A percentile compares a stretch with the other conserved stretches of the same genome.
Evolutionary conservation across 75 land plant species (phyloP).

Genomic region (Larix kaempferi): DNA sequence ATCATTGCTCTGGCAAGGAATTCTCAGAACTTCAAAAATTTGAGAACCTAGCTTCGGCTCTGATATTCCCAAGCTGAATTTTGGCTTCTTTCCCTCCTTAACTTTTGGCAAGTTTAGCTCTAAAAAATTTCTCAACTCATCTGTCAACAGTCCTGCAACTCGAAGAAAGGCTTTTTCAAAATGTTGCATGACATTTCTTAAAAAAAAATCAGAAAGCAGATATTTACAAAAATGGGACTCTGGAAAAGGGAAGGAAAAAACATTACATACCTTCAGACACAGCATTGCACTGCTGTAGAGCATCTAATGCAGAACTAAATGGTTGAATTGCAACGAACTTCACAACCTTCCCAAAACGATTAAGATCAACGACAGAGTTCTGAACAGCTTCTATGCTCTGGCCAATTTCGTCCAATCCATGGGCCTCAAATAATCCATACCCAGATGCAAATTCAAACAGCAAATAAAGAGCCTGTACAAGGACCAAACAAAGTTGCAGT

Average conservation of each 20-base stretch:
- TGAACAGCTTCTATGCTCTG: constrained; percentile 90
- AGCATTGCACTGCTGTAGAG: constrained; percentile 88
- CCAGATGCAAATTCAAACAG: constrained; percentile 94
- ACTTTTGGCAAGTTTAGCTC: constrained; percentile 90
- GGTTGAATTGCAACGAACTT: constrained; percentile 79
- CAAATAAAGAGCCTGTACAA: constrained; percentile 56
- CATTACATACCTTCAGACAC: constrained; percentile 74
- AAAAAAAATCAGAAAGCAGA: background rate
- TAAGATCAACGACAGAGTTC: constrained; percentile 74
- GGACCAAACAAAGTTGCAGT: too few species aligned
- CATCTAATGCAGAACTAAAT: constrained; percentile 83
- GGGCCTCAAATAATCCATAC: constrained; percentile 72
- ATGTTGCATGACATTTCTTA: background rate
- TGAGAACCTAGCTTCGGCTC: constrained; percentile 93
- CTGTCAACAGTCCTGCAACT: constrained; percentile 67
- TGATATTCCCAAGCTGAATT: constrained; percentile 66
- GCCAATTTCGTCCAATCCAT: constrained; percentile 90
- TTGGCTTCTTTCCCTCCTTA: constrained; percentile 87
- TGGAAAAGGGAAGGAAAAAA: too few species aligned
- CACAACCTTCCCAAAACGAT: constrained; percentile 91
- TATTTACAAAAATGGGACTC: too few species aligned
- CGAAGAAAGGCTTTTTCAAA: background rate
- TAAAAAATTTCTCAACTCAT: constrained; percentile 81
- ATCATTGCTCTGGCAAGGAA: constrained; percentile 89
- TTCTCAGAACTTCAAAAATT: constrained; percentile 61